These are phyloP conservation scores for Sergeia podlipaevii DNA, from an alignment of 208 protist species.

Conservation along the genomic window DNA sequence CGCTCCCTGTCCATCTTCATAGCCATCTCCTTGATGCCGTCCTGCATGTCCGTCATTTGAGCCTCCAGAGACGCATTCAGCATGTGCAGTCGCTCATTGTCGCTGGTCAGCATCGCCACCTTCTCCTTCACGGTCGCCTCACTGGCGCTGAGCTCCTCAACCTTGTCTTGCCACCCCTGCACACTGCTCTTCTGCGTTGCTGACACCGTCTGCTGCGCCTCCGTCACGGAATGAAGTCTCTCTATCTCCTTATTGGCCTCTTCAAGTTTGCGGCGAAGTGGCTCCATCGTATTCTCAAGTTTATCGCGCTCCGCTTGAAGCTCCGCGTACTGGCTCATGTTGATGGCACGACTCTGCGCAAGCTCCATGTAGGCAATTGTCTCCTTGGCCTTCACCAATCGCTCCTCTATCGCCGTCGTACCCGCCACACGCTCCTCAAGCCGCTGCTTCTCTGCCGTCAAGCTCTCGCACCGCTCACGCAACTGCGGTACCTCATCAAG, in stretches of 20 bases:
- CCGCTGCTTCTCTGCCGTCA: conserved; percentile 41
- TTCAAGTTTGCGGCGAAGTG: conserved; percentile 62
- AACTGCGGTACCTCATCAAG: conserved; percentile 36
- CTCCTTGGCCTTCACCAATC: conserved; percentile 84
- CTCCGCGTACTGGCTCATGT: conserved; percentile 80
- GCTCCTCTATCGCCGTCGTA: conserved; percentile 61
- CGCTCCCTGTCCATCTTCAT: conserved; percentile 73
- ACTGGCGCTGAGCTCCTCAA: conserved; percentile 40
- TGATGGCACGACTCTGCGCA: conserved; percentile 66
- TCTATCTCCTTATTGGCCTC: conserved; percentile 65
- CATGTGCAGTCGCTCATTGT: conserved; percentile 62
- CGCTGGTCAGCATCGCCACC: conserved; percentile 22
- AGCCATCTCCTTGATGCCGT: conserved; percentile 81
- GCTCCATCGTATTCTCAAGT: conserved; percentile 62
- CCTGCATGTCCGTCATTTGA: conserved; percentile 84
- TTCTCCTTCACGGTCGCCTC: conserved; percentile 64
- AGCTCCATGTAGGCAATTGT: conserved; percentile 88
- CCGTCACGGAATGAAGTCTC: conserved; percentile 47
- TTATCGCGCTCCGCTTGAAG: conserved; percentile 69
- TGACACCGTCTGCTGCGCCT: conserved; percentile 58
- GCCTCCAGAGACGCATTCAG: conserved; percentile 67
- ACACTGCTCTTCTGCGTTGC: conserved; percentile 57
- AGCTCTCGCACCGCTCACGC: conserved; percentile 34
- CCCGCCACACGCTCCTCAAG: conserved; percentile 56
- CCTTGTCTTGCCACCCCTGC: conserved; percentile 54